phyloP scores from a whole-genome alignment of 2,329 filamentous ascomycete species.

The Pseudogymnoascus sp. region DNA sequence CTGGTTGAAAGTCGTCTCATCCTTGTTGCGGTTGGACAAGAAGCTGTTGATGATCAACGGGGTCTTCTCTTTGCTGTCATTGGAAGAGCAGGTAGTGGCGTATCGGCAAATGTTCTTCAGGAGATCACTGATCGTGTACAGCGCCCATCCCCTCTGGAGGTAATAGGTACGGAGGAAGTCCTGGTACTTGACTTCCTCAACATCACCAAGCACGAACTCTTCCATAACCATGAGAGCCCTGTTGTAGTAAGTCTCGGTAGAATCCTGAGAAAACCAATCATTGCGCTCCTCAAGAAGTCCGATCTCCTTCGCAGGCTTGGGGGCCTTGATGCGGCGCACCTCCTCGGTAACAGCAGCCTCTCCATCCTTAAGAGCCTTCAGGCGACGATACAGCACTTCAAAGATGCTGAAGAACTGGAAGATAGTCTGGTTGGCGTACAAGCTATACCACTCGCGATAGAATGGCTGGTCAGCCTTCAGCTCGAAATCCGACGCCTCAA shows the following conservation, averaged over 20 bases:
- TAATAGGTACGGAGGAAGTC: conserved; percentile 90
- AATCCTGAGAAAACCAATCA: conserved; percentile 66
- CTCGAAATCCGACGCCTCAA: conserved; percentile 50
- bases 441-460: conserved; percentile 70
- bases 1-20: conserved; percentile 79
- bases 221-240: conserved; percentile 81
- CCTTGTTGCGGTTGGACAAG: conserved; percentile 68
- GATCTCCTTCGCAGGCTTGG: conserved; percentile 75
- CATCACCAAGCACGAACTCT: conserved; percentile 72
- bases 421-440: conserved; percentile 85
- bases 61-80: conserved; percentile 87
- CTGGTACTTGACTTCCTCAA: conserved; percentile 78
- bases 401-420: conserved; percentile 95
- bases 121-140: conserved; percentile 89
- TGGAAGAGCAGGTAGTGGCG: conserved; percentile 72
- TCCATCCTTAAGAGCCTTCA: conserved; percentile 75
- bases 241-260: conserved; percentile 64
- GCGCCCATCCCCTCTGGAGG: conserved; percentile 79
- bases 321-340: conserved; percentile 62
- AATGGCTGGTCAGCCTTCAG: conserved; percentile 74
- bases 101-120: conserved; percentile 74
- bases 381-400: conserved; percentile 77
- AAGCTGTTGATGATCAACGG: conserved; percentile 84
- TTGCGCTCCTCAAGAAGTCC: conserved; percentile 72
- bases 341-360: conserved; percentile 65